Evolutionary conservation across 2,329 filamentous ascomycete species (phyloP), one percentile per base, ranked within the genome.

Genomic region (Cladosporium sphaerospermum): DNA sequence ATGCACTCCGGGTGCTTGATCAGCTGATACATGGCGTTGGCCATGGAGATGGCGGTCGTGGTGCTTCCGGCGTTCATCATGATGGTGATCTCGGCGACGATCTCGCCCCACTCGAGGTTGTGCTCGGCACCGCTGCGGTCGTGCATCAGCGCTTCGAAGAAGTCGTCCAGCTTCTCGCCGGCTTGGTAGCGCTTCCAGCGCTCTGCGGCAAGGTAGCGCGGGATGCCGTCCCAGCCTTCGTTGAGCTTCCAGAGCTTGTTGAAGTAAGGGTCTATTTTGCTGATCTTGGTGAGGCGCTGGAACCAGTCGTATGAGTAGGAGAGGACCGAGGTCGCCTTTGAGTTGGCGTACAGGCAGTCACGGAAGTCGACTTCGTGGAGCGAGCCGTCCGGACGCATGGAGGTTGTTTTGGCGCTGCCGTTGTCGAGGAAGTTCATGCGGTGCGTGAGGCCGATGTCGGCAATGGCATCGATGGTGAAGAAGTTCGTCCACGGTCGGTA

Each of bases 141-240:
- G 44, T 76, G 75, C 76, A 83, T 79, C 4, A 83, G 62, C 0
- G 73, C 71, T 49, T 75, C 70, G 68, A 83, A 82, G 65, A 83
- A 82, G 59, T 83, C 80, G 42, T 79, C 75, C 0, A 82, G 70
- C 55, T 76, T 77, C 63, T 83, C 79, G 19, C 79, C 79, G 0
- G 66, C 67, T 18, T 73, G 62, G 57, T 79, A 77, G 3, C 76
- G 67, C 53, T 71, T 59, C 14, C 78, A 61, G 1, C 77, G 71
- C 37, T 73, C 61, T 1, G 66, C 71, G 0, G 75, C 69, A 1
- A 74, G 74, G 41, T 75, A 72, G 48, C 71, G 69, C 2, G 77
- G 73, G 50, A 80, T 74, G n/a, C 70, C 74, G 13, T 78, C 64
- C 67, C 66, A 66, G 40, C 69, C 67, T 34, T 73, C 63, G 56